A percentile compares a stretch with the other conserved stretches of the same genome.
Conservation (phyloP, 208 protist genomes). For the Leishmania mexicana region DNA sequence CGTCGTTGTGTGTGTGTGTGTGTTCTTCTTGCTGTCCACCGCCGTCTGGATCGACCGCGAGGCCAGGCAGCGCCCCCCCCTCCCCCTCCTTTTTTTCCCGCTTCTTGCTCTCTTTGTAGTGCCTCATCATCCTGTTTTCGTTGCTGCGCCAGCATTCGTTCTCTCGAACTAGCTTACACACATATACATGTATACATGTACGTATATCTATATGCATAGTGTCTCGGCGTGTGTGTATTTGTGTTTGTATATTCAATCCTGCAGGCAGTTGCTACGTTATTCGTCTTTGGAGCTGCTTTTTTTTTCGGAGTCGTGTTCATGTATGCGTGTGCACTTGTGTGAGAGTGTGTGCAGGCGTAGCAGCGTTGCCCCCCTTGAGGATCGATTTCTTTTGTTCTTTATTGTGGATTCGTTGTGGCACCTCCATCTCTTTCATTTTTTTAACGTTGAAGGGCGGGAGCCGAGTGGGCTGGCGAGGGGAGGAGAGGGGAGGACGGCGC, state of each 20-base stretch:
- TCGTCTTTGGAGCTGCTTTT: background rate
- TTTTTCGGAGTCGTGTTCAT: background rate
- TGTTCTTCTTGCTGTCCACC: background rate
- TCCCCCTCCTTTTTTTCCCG: background rate
- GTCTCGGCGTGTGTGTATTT: background rate
- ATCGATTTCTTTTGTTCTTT: too few species aligned
- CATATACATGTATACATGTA: background rate
- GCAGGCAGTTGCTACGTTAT: background rate
- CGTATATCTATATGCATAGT: background rate
- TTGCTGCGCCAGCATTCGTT: background rate
- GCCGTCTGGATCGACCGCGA: background rate
- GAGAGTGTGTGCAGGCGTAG: background rate
- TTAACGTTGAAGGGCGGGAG: background rate
- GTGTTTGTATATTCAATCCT: background rate
- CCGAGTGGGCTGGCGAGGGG: background rate
- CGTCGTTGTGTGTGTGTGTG: background rate
- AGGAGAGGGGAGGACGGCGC: too few species aligned
- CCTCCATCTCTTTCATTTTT: background rate
- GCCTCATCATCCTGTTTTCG: background rate
- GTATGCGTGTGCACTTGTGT: background rate
- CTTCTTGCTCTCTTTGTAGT: background rate
- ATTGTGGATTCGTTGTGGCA: too few species aligned
- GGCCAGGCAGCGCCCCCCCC: too few species aligned
- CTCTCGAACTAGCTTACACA: background rate
- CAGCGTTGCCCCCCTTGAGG: too few species aligned